A percentile compares a stretch with the other conserved stretches of the same genome.
Evolutionary conservation across 352 stramenopile genomes (phyloP).

Genomic region (Saprolegnia diclina): DNA sequence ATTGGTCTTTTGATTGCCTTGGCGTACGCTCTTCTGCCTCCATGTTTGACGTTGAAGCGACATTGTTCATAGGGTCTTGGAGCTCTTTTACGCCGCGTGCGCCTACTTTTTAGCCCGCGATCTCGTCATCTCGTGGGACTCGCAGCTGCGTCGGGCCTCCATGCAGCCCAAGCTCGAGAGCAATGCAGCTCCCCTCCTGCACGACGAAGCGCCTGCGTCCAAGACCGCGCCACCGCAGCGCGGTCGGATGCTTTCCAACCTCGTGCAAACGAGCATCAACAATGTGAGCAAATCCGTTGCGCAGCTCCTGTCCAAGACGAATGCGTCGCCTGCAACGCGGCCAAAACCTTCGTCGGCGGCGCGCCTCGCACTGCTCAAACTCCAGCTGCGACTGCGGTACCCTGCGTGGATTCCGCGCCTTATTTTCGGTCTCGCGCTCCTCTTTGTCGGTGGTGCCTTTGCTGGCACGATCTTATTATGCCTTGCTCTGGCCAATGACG

Average conservation of each 20-base stretch:
- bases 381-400: conserved; percentile 43
- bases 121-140: conserved; percentile 53
- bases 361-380: background rate
- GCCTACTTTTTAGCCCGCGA: conserved; percentile 57
- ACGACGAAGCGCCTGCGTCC: background rate
- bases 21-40: conserved; percentile 10
- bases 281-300: conserved; percentile 24
- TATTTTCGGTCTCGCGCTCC: conserved; percentile 37
- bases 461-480: conserved; percentile 43
- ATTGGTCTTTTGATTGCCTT: conserved; percentile 12
- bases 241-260: conserved; percentile 8
- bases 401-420: conserved; percentile 59
- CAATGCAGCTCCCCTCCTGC: background rate
- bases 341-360: conserved; percentile 2
- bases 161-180: background rate
- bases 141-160: conserved; percentile 36
- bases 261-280: conserved; percentile 26
- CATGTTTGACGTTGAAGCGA: conserved; percentile 38
- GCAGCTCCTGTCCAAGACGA: conserved; percentile 3
- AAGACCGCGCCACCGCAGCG: conserved; percentile 17
- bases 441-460: conserved; percentile 42
- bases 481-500: conserved; percentile 40
- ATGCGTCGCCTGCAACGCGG: background rate
- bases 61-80: conserved; percentile 32
- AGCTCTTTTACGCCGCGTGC: conserved; percentile 39